Evolutionary conservation across 257 asterid species (phyloP).

Genomic region (Plectranthus barbatus): DNA sequence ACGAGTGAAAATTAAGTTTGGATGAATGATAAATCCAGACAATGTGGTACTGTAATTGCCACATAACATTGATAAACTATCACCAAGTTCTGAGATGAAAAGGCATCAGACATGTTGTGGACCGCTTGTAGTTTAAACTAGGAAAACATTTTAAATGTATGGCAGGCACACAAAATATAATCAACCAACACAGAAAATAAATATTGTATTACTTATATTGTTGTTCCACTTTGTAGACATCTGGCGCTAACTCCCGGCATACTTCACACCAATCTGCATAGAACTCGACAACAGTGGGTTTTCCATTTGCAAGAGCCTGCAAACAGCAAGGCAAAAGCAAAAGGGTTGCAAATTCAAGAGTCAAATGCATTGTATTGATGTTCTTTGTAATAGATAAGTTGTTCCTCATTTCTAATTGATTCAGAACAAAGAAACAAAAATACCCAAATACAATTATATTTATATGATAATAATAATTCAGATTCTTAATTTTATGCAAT

Average conservation of each 20-base stretch:
- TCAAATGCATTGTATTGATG: no score
- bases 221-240: conserved; percentile 79
- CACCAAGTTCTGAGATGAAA: background rate
- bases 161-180: background rate
- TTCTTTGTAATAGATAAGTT: no score
- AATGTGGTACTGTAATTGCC: background rate
- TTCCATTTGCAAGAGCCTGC: conserved; percentile 87
- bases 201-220: conserved; percentile 64
- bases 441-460: no score
- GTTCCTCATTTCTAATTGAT: no score
- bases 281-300: conserved; percentile 97
- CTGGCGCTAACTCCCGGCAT: conserved; percentile 82
- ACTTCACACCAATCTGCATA: conserved; percentile 99
- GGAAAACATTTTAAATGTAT: background rate
- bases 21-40: no score
- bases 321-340: background rate
- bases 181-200: background rate
- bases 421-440: no score
- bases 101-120: background rate
- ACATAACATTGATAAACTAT: background rate
- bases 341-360: background rate
- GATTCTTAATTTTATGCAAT: no score
- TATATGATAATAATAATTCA: no score
- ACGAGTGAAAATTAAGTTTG: background rate
- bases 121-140: background rate